Evolutionary conservation across 2,329 filamentous ascomycete species (phyloP).

Genomic region (Alternaria gansuensis): DNA sequence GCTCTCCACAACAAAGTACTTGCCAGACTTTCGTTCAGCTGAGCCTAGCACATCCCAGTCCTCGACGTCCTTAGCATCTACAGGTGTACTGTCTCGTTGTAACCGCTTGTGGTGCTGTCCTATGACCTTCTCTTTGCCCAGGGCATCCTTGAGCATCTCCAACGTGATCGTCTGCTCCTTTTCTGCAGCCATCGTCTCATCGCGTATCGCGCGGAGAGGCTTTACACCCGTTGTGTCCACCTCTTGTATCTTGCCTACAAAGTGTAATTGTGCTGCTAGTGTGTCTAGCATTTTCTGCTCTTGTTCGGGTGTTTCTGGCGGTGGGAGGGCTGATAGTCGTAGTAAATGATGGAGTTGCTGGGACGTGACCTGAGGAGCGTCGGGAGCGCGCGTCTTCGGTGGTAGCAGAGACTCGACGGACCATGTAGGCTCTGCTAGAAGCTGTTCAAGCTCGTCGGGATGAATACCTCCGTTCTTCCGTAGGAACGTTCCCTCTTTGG

Average conservation of each 20-base stretch:
- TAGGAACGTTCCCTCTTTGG: neutral
- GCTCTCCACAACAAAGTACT: constrained; percentile 80
- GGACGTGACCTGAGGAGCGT: constrained; percentile 63
- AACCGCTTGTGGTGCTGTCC: constrained; percentile 64
- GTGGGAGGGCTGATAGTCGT: constrained; percentile 85
- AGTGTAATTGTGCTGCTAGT: constrained; percentile 83
- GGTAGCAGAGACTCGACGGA: constrained; percentile 80
- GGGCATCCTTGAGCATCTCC: constrained; percentile 63
- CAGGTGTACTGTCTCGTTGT: constrained; percentile 56
- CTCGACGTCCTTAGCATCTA: constrained; percentile 59
- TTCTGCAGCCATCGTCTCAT: constrained; percentile 71
- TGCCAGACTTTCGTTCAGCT: constrained; percentile 72
- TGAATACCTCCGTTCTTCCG: constrained; percentile 26
- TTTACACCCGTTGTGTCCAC: constrained; percentile 77
- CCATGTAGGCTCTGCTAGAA: constrained; percentile 78
- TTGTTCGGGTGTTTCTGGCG: constrained; percentile 68
- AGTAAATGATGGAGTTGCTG: constrained; percentile 83
- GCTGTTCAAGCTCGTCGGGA: constrained; percentile 47
- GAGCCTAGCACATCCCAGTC: constrained; percentile 75
- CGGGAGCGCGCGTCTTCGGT: constrained; percentile 40
- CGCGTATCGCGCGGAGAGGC: constrained; percentile 80
- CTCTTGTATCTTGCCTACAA: constrained; percentile 84
- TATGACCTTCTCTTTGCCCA: constrained; percentile 68
- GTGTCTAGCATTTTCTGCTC: constrained; percentile 76
- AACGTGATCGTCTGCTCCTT: constrained; percentile 68